Conservation (phyloP, 176 grass and related monocot species). For the Aegilops sharonensis region DNA sequence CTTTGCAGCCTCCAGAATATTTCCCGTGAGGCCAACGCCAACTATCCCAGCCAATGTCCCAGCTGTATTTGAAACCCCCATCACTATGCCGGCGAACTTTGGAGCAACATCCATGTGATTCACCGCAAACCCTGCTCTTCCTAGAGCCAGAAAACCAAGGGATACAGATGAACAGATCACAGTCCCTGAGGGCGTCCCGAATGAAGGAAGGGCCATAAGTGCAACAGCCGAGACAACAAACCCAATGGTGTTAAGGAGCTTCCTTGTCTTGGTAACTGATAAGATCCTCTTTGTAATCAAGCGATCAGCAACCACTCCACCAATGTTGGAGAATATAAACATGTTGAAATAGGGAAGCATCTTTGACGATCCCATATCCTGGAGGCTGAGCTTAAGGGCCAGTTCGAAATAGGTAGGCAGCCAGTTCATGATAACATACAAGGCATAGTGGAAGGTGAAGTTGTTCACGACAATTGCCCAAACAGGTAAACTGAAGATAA, state of each 20-base stretch:
- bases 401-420: slow-evolving; percentile 5
- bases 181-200: slow-evolving; percentile 8
- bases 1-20: slow-evolving; percentile 16
- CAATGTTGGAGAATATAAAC: slow-evolving; percentile 21
- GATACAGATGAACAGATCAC: slow-evolving; percentile 2
- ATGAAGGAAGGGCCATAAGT: slow-evolving; percentile 14
- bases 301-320: slow-evolving; percentile 11
- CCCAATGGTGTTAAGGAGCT: neutral
- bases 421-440: slow-evolving; percentile 24
- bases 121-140: slow-evolving; percentile 9
- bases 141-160: slow-evolving; percentile 12
- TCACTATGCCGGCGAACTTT: slow-evolving; percentile 7
- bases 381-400: slow-evolving; percentile 6
- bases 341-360: slow-evolving; percentile 20
- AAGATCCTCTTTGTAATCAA: slow-evolving; percentile 5
- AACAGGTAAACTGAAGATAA: slow-evolving; percentile 21
- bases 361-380: slow-evolving; percentile 19
- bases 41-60: slow-evolving; percentile 21
- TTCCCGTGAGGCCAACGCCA: slow-evolving; percentile 4
- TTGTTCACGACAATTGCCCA: slow-evolving; percentile 15
- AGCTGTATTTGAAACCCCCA: slow-evolving; percentile 18
- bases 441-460: slow-evolving; percentile 16
- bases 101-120: slow-evolving; percentile 21
- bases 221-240: slow-evolving; percentile 5
- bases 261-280: slow-evolving; percentile 11